Evolutionary conservation across 352 stramenopile species (phyloP).

Genomic region (Phytophthora uliginosa): DNA sequence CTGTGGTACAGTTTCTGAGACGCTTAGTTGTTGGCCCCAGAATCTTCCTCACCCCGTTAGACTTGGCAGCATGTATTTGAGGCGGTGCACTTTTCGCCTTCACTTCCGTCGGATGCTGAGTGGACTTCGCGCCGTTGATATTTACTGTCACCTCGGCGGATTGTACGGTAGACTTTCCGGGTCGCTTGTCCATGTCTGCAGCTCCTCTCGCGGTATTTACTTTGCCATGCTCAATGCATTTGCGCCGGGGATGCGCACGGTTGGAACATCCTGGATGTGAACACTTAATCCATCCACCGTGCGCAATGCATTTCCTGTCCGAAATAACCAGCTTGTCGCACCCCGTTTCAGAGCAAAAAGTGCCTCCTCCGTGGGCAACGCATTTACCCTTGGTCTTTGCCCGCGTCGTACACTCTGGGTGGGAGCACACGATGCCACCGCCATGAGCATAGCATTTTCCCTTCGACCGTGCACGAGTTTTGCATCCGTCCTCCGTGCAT

Average conservation of each 20-base stretch:
- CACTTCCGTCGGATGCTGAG: background rate
- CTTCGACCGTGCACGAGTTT: conserved; percentile 6
- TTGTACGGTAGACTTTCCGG: background rate
- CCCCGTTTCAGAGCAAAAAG: conserved; percentile 1
- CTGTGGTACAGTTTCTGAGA: background rate
- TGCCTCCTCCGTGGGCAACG: conserved; percentile 22
- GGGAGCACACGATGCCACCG: conserved; percentile 5
- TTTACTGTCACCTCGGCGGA: background rate
- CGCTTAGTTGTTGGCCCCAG: background rate
- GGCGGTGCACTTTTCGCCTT: background rate
- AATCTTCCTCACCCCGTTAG: background rate
- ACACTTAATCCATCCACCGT: conserved; percentile 16
- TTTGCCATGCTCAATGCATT: conserved; percentile 13
- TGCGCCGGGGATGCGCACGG: conserved; percentile 4
- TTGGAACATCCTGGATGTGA: conserved; percentile 17
- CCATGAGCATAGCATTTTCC: conserved; percentile 21
- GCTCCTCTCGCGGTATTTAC: background rate
- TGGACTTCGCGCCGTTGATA: background rate
- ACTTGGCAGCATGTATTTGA: background rate
- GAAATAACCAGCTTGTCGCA: conserved; percentile 20
- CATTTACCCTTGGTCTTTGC: conserved; percentile 19
- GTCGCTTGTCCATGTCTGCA: background rate
- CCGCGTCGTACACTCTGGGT: conserved; percentile 17
- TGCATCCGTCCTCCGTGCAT: conserved; percentile 10
- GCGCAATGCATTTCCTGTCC: conserved; percentile 14